Conservation (phyloP, 192 early-diverging fungal species). For the Entophlyctis luteolus region DNA sequence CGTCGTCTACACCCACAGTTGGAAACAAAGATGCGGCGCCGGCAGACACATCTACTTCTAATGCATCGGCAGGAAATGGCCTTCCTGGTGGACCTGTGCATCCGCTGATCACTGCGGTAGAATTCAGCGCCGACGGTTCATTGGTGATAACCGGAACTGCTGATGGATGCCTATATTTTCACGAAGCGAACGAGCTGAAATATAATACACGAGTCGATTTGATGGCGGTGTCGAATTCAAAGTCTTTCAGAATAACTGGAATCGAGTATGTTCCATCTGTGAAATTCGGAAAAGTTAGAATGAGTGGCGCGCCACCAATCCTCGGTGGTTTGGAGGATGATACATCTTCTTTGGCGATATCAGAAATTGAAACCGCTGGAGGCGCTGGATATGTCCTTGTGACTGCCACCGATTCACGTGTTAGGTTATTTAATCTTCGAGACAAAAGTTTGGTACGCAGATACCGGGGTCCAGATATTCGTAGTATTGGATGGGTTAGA, state of each 20-base stretch:
- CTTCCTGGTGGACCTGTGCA: background rate
- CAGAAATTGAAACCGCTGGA: background rate
- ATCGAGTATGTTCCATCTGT: constrained; percentile 59
- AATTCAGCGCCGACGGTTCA: constrained; percentile 69
- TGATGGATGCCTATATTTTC: constrained; percentile 77
- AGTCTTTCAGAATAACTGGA: constrained; percentile 77
- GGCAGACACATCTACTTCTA: background rate
- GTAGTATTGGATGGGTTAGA: constrained; percentile 59
- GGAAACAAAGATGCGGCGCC: background rate
- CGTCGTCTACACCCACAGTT: background rate
- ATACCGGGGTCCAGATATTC: constrained; percentile 76
- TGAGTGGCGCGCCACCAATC: background rate
- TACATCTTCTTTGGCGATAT: background rate
- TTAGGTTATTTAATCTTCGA: constrained; percentile 72
- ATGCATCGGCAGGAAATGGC: background rate
- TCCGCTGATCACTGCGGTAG: constrained; percentile 68
- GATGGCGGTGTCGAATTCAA: constrained; percentile 54
- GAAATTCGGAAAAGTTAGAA: background rate
- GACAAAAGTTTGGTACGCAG: constrained; percentile 75
- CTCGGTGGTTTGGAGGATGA: too few species aligned
- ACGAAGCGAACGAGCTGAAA: constrained; percentile 69
- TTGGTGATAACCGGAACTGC: constrained; percentile 73
- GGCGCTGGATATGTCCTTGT: constrained; percentile 51
- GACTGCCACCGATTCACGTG: constrained; percentile 76
- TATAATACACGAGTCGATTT: constrained; percentile 80